Conservation (phyloP, 2,329 filamentous ascomycete species). For the Pleoardoris graminearum region DNA sequence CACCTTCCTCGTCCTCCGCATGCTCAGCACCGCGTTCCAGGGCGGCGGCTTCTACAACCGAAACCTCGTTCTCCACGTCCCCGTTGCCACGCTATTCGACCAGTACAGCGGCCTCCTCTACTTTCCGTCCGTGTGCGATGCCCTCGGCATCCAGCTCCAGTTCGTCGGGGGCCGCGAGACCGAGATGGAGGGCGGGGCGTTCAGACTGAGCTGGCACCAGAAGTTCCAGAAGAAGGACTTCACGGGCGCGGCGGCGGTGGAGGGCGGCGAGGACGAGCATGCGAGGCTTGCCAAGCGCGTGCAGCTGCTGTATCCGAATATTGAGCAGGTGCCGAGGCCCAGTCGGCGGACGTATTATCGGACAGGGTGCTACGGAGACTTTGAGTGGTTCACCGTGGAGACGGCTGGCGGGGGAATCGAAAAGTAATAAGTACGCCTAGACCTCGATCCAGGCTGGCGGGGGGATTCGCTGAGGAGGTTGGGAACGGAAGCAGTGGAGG, state of each 20-base stretch:
- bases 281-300: not conserved
- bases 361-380: not conserved
- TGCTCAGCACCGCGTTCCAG: constrained; percentile 13
- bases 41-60: constrained; percentile 4
- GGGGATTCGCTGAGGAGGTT: too few species aligned
- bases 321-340: not conserved
- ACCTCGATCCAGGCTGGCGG: too few species aligned
- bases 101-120: constrained; percentile 13
- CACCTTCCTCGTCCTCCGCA: constrained; percentile 19
- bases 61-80: constrained; percentile 21
- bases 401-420: not conserved
- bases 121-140: constrained; percentile 19
- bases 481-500: too few species aligned
- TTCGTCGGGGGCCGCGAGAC: constrained; percentile 13
- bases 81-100: constrained; percentile 10
- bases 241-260: not conserved
- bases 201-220: constrained; percentile 21
- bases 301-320: constrained; percentile 5
- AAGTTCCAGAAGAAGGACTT: constrained; percentile 22
- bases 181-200: not conserved
- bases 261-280: not conserved
- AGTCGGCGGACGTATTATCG: not conserved
- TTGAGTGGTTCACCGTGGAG: not conserved
- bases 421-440: too few species aligned
- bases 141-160: constrained; percentile 21